phyloP scores from a whole-genome alignment of 331 rosid species.

The Saraca asoca region DNA sequence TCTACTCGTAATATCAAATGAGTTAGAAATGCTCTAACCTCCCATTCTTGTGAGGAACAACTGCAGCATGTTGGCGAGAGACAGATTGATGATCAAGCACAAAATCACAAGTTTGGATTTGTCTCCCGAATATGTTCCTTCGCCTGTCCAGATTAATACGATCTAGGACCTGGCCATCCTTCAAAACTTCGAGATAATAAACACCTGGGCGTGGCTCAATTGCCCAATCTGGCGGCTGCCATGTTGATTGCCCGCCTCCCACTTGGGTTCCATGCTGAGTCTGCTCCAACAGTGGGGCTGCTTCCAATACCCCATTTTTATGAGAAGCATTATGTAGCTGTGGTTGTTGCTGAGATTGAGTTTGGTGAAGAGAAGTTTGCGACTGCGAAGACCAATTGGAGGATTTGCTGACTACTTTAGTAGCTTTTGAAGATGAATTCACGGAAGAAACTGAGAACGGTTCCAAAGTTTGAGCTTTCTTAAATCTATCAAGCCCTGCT shows the following conservation, averaged over 20 bases:
- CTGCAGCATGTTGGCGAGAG: conserved; percentile 97
- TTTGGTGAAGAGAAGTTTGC: conserved; percentile 30
- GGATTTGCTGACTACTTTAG: conserved; percentile 48
- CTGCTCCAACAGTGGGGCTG: conserved; percentile 70
- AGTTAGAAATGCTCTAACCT: conserved; percentile 52
- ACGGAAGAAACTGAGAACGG: conserved; percentile 63
- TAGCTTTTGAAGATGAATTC: conserved; percentile 51
- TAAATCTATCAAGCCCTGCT: conserved; percentile 88
- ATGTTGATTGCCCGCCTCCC: conserved; percentile 83
- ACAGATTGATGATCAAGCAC: conserved; percentile 97
- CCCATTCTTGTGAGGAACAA: conserved; percentile 93
- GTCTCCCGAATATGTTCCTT: conserved; percentile 84
- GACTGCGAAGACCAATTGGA: conserved; percentile 43
- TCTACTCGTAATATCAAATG: conserved; percentile 12
- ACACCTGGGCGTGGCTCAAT: conserved; percentile 93
- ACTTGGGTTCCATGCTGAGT: conserved; percentile 68
- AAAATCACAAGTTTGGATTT: conserved; percentile 73
- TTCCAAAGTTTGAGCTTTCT: conserved; percentile 88
- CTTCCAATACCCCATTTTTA: conserved; percentile 51
- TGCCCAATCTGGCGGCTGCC: conserved; percentile 99
- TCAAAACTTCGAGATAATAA: conserved; percentile 76
- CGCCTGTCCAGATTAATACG: conserved; percentile 69
- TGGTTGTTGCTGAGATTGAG: conserved; percentile 32
- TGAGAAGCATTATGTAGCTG: conserved; percentile 37
- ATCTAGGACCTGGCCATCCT: conserved; percentile 82